A percentile compares a stretch with the other conserved stretches of the same genome.
These are phyloP conservation scores for Neopestalotiopsis sp. DNA, from an alignment of 2,329 filamentous ascomycete genomes.

Conservation along the genomic window DNA sequence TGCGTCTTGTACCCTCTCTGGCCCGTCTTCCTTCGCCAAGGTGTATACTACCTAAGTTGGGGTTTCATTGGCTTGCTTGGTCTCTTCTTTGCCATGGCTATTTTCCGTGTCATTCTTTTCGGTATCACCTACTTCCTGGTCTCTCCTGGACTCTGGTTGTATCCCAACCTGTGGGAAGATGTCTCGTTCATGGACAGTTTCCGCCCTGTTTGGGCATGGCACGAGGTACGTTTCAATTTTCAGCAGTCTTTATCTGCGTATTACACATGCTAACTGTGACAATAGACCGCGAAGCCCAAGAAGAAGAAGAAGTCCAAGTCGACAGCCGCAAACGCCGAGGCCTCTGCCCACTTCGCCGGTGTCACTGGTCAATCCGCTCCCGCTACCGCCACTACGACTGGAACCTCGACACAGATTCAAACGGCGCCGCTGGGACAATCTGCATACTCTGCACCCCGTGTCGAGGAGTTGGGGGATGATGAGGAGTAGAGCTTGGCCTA, in stretches of 20 bases:
- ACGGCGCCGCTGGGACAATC: constrained; percentile 43
- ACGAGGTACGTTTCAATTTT: constrained; percentile 71
- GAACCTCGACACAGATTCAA: constrained; percentile 58
- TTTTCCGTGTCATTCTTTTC: constrained; percentile 95
- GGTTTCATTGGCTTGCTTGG: constrained; percentile 88
- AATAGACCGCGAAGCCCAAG: constrained; percentile 41
- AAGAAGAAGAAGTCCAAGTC: constrained; percentile 62
- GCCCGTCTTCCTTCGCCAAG: constrained; percentile 88
- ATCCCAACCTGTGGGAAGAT: constrained; percentile 97
- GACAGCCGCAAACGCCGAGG: constrained; percentile 29
- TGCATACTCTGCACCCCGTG: constrained; percentile 55
- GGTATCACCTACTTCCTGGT: constrained; percentile 85
- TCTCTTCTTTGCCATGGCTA: constrained; percentile 96
- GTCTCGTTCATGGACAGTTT: constrained; percentile 99
- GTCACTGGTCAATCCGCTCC: constrained; percentile 58
- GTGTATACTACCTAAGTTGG: constrained; percentile 97
- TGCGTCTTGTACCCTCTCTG: constrained; percentile 95
- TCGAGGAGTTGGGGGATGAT: constrained; percentile 58
- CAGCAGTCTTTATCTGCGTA: background rate
- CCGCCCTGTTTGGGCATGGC: constrained; percentile 96
- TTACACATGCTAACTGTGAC: constrained; percentile 4
- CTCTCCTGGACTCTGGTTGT: constrained; percentile 94
- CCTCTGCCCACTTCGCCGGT: constrained; percentile 51
- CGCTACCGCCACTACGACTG: constrained; percentile 60
- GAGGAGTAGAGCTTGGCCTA: constrained; percentile 37